Conservation (phyloP, 805 yeast species). For the Metschnikowia amazonensis region DNA sequence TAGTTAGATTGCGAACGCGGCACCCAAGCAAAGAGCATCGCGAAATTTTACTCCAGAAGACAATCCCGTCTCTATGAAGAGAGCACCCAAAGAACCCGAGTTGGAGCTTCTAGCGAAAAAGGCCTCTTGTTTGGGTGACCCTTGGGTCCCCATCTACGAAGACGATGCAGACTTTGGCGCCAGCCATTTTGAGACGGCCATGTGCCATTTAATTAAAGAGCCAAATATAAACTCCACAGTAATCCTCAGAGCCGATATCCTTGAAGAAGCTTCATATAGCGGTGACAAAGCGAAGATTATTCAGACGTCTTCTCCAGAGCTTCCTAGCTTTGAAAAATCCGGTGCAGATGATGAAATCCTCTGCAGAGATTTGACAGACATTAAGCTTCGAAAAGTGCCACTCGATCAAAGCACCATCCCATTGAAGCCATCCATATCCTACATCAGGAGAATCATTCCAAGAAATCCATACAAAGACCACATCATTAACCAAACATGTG, state of each 20-base stretch:
- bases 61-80: slow-evolving; percentile 5
- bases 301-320: slow-evolving; percentile 24
- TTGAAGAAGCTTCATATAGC: slow-evolving; percentile 46
- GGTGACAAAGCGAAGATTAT: slow-evolving; percentile 29
- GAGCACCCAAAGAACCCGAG: slow-evolving; percentile 10
- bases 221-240: slow-evolving; percentile 93
- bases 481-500: slow-evolving; percentile 81
- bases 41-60: slow-evolving; percentile 4
- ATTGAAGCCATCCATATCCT: slow-evolving; percentile 40
- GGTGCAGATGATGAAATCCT: slow-evolving; percentile 15
- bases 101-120: slow-evolving; percentile 13
- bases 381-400: slow-evolving; percentile 28
- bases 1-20: not conserved
- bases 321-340: slow-evolving; percentile 25
- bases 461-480: slow-evolving; percentile 84
- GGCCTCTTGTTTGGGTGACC: slow-evolving; percentile 48
- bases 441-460: slow-evolving; percentile 86
- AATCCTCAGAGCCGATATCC: slow-evolving; percentile 80
- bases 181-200: slow-evolving; percentile 66
- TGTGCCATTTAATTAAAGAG: slow-evolving; percentile 72
- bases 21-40: slow-evolving; percentile 5
- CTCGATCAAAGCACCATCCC: slow-evolving; percentile 19
- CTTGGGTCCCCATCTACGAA: slow-evolving; percentile 61
- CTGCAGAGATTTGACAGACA: slow-evolving; percentile 34
- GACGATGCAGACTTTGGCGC: slow-evolving; percentile 45